Conservation (phyloP, 2,329 filamentous ascomycete genomes). For the Rugonectria rugulosa region DNA sequence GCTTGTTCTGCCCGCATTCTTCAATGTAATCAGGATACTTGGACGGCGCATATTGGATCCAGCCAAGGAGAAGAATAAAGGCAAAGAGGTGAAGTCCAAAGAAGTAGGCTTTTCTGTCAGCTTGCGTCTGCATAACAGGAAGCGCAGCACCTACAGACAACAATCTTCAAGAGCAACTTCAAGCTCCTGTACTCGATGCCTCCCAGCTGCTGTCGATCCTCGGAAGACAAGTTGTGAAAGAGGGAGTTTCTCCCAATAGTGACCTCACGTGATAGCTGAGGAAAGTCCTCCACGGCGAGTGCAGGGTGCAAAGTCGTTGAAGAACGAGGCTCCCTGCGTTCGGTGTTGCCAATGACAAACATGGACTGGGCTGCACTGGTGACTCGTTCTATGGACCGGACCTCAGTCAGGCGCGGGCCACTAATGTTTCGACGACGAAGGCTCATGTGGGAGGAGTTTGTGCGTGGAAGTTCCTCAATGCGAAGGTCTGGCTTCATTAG, state of each 20-base stretch:
- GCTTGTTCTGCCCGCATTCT: slow-evolving; percentile 48
- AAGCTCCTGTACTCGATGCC: slow-evolving; percentile 61
- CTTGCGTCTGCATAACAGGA: not conserved
- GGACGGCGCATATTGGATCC: slow-evolving; percentile 51
- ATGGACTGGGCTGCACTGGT: slow-evolving; percentile 46
- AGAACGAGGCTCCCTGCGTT: slow-evolving; percentile 24
- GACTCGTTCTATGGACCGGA: slow-evolving; percentile 47
- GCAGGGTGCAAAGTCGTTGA: slow-evolving; percentile 20
- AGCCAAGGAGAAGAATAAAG: slow-evolving; percentile 55
- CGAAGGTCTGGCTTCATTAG: slow-evolving; percentile 27
- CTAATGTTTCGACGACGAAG: slow-evolving; percentile 36
- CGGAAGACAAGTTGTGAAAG: slow-evolving; percentile 51
- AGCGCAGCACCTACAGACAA: slow-evolving; percentile 41
- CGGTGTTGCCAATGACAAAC: slow-evolving; percentile 46
- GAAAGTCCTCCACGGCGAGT: slow-evolving; percentile 40
- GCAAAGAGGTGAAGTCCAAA: slow-evolving; percentile 56
- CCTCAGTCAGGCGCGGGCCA: slow-evolving; percentile 38
- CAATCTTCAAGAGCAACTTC: slow-evolving; percentile 57
- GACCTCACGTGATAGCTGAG: slow-evolving; percentile 50
- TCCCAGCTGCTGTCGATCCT: slow-evolving; percentile 54
- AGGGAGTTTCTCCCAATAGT: slow-evolving; percentile 56
- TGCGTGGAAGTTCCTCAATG: slow-evolving; percentile 26
- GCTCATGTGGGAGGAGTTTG: slow-evolving; percentile 16
- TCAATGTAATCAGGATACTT: slow-evolving; percentile 52
- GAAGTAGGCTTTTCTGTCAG: slow-evolving; percentile 48